A percentile compares a stretch with the other conserved stretches of the same genome.
Conservation (phyloP, 768 basidiomycete genomes). For the Serendipita sp. region DNA sequence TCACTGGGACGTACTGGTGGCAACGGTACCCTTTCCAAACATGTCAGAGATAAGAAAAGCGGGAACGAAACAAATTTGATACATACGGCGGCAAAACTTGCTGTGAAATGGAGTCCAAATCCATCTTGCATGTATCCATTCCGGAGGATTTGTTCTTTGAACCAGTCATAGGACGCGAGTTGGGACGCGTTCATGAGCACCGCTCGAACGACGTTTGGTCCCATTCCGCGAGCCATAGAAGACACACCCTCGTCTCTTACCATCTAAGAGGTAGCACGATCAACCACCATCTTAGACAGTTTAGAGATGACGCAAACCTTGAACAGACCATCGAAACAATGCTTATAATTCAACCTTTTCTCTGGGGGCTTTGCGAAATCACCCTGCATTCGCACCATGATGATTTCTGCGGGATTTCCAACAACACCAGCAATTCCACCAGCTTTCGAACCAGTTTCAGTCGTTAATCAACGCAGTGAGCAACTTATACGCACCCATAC, state of each 20-base stretch:
- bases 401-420: constrained; percentile 79
- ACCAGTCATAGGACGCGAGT: constrained; percentile 84
- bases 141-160: constrained; percentile 70
- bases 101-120: constrained; percentile 67
- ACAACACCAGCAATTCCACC: constrained; percentile 74
- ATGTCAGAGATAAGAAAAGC: background rate
- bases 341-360: constrained; percentile 79
- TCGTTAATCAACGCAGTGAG: background rate
- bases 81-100: constrained; percentile 69
- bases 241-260: constrained; percentile 70
- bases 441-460: constrained; percentile 26
- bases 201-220: constrained; percentile 75
- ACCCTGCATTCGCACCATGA: constrained; percentile 80
- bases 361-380: constrained; percentile 81
- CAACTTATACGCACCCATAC: constrained; percentile 49
- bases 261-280: constrained; percentile 41
- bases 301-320: constrained; percentile 35
- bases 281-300: background rate
- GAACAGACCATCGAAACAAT: constrained; percentile 77
- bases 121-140: constrained; percentile 64
- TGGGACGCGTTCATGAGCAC: constrained; percentile 86
- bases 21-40: constrained; percentile 53
- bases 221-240: constrained; percentile 59
- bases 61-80: constrained; percentile 6
- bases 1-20: constrained; percentile 32